phyloP scores from a whole-genome alignment of 2,329 filamentous ascomycete species.

The Talaromyces pinophilus region DNA sequence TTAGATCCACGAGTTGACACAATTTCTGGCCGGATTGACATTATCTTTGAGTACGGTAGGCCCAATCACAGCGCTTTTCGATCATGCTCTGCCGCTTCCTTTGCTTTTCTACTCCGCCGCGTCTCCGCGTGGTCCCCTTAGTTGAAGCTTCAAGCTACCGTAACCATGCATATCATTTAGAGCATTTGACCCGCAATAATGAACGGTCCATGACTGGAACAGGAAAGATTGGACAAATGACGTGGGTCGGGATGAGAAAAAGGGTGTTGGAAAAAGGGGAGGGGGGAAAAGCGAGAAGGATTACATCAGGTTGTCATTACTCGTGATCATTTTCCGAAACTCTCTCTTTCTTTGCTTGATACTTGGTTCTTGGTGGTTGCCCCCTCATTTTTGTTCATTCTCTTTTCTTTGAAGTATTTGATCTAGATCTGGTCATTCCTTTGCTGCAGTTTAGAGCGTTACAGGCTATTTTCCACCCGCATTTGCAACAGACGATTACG shows the following conservation, averaged over 20 bases:
- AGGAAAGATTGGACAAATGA: not conserved
- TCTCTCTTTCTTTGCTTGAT: conserved; percentile 4
- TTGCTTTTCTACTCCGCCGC: not conserved
- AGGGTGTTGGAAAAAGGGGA: not conserved
- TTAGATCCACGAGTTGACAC: conserved; percentile 1
- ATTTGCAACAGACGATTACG: not conserved
- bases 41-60: not conserved
- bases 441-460: not conserved
- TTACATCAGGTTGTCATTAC: conserved; percentile 1
- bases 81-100: conserved; percentile 1
- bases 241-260: not conserved
- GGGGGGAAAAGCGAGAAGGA: too few relatives aligned
- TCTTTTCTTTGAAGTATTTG: not conserved
- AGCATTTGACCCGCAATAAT: not conserved
- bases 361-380: not conserved
- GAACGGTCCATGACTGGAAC: not conserved
- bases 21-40: not conserved
- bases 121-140: not conserved
- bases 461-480: not conserved
- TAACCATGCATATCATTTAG: not conserved
- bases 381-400: not conserved
- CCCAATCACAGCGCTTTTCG: not conserved
- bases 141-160: not conserved
- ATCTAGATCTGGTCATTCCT: not conserved
- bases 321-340: conserved; percentile 3